Evolutionary conservation across 2,329 filamentous ascomycete genomes (phyloP).

Genomic region (Metarhizium humberi): DNA sequence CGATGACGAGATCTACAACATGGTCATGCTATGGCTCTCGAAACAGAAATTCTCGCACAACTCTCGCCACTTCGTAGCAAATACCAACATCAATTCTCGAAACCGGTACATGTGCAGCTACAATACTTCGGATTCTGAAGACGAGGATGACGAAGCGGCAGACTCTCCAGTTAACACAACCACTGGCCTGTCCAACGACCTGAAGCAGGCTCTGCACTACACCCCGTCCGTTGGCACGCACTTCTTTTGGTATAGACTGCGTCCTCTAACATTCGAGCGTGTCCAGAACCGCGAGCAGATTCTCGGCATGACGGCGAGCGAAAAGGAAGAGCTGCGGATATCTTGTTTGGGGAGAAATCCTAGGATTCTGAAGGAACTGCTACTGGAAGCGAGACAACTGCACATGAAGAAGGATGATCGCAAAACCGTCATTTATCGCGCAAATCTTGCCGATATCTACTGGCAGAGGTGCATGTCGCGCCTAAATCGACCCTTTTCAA

Average conservation of each 20-base stretch:
- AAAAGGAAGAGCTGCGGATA: slow-evolving; percentile 50
- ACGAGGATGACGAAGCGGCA: slow-evolving; percentile 35
- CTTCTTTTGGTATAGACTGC: slow-evolving; percentile 57
- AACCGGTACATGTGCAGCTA: slow-evolving; percentile 39
- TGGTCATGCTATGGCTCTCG: slow-evolving; percentile 62
- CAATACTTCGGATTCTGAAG: slow-evolving; percentile 32
- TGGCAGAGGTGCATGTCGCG: slow-evolving; percentile 57
- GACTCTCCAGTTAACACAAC: slow-evolving; percentile 13
- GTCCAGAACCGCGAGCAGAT: slow-evolving; percentile 35
- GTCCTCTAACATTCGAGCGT: slow-evolving; percentile 48
- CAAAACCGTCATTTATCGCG: slow-evolving; percentile 58
- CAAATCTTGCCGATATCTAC: slow-evolving; percentile 35
- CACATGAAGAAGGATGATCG: slow-evolving; percentile 49
- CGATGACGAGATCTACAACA: slow-evolving; percentile 66
- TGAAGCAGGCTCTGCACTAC: slow-evolving; percentile 46
- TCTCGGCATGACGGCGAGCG: slow-evolving; percentile 29
- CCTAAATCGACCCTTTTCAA: slow-evolving; percentile 51
- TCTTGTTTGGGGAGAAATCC: slow-evolving; percentile 55
- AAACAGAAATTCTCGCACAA: slow-evolving; percentile 50
- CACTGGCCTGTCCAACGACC: slow-evolving; percentile 11
- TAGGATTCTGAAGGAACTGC: slow-evolving; percentile 49
- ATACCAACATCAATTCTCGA: slow-evolving; percentile 49
- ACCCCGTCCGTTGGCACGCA: slow-evolving; percentile 60
- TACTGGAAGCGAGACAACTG: slow-evolving; percentile 45
- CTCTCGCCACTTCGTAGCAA: slow-evolving; percentile 55